A percentile compares a stretch with the other conserved stretches of the same genome.
Evolutionary conservation across 495 filamentous ascomycete species (phyloP).

Genomic region (Annulohypoxylon stygium): DNA sequence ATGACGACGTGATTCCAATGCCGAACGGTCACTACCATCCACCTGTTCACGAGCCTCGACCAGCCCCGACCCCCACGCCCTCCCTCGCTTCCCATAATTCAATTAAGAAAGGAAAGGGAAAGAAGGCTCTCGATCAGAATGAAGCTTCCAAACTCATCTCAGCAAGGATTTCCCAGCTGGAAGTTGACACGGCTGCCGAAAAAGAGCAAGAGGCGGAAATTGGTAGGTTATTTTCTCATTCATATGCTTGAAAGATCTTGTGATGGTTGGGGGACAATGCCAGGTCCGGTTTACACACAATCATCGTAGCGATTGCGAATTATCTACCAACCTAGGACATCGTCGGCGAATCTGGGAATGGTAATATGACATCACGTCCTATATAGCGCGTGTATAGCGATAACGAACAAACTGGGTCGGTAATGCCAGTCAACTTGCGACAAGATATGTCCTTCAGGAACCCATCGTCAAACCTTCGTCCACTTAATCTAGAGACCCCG

Average conservation of each 20-base stretch:
- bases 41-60: conserved; percentile 56
- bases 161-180: conserved; percentile 94
- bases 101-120: conserved; percentile 76
- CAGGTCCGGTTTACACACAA: neutral
- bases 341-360: neutral
- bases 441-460: conserved; percentile 14
- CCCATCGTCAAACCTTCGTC: neutral
- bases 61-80: conserved; percentile 57
- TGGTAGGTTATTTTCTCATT: conserved; percentile 72
- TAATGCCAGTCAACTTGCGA: conserved; percentile 13
- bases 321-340: conserved; percentile 12
- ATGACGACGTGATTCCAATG: conserved; percentile 38
- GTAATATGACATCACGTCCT: conserved; percentile 7
- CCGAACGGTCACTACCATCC: conserved; percentile 56
- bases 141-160: conserved; percentile 91
- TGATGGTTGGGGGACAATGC: neutral
- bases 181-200: conserved; percentile 90
- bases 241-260: conserved; percentile 19
- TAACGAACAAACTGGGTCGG: conserved; percentile 12
- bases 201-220: conserved; percentile 97
- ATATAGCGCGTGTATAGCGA: conserved; percentile 10
- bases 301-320: neutral
- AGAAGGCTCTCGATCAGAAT: conserved; percentile 80
- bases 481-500: neutral
- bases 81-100: conserved; percentile 54